Evolutionary conservation across 2,329 filamentous ascomycete genomes (phyloP), one percentile per base, ranked within the genome.

Genomic region (Neocatenulostroma microsporum): DNA sequence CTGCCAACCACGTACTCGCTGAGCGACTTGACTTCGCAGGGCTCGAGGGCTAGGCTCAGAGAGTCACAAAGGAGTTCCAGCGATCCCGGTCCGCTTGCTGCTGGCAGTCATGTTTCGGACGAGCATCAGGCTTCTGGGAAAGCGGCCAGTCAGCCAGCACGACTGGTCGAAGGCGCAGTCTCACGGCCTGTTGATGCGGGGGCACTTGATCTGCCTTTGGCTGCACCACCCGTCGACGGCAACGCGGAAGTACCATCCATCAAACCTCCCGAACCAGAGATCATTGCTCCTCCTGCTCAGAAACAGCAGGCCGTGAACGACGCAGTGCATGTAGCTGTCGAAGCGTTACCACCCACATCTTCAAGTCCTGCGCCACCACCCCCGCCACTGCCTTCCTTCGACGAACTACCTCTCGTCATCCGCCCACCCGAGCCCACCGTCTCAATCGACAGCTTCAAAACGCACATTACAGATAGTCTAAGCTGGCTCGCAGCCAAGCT

Each of bases 1-100:
- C 35, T 61, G 10, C 58, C 58, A 2, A 57, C 51, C 7, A 53
- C 56, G 2, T 61, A 60, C 29, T 56, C 55, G 5, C 38, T 60
- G 15, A 57, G 53, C 21, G 50, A 56, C 25, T 37, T 47, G 6
- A 48, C 50, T 4, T 47, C 50, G 1, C 36, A 44, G 15, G 47
- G 44, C 27, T 41, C 37, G 24, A 44, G 40, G 35, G 35, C 41
- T 21, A 33, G 42, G 8, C 30, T 27, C 10, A 38, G 39, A n/a
- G 6, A 34, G 7, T 43, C 41, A 8, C 39, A 50, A 32, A 39
- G 47, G 17, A 50, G 48, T 7, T 25, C 33, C 8, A 53, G 51
- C 32, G 53, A 51, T 25, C 47, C 42, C 12, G 50, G 46, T 3
- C 44, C 45, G 8, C 26, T 39, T 27, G 20, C 21, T 25, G 29